Evolutionary conservation across 208 protist species (phyloP), one percentile per base, ranked within the genome.

Genomic region (Acanthamoeba pearcei): DNA sequence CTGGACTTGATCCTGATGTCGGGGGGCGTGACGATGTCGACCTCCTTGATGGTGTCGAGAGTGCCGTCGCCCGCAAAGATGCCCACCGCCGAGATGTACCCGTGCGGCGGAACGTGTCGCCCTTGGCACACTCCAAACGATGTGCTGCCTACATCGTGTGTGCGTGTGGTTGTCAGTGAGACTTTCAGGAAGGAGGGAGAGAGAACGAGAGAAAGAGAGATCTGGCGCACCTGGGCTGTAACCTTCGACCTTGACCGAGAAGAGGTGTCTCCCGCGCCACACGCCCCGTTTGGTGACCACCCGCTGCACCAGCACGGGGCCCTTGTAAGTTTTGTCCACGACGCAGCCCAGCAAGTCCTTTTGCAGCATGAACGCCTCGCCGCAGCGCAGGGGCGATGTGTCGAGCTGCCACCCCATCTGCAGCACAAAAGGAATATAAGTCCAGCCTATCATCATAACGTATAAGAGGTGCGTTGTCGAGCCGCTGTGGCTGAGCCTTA

Each of bases 231-330:
- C 76, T 51, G 76, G 76, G 27, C 76, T 60, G 22, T 51, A 24
- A 8, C 76, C 76, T n/a, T 88, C 80, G 51, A 88, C 10, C 24
- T 6, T 27, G 51, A 88, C 24, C 15, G 80, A 88, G 80, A n/a
- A 64, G 80, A 88, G 80, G 80, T 88, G 80, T 32, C 80, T 49
- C 1, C 80, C 80, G 29, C 80, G 80, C 51, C 46, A 88, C 5
- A 51, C 80, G 53, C 80, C 42, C 5, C 80, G 46, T 12, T 64
- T 27, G 46, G 80, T 88, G 80, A 88, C 80, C 4, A 88, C 80
- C 8, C 80, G 80, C 80, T 88, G 80, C 8, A 88, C 80, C 29
- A 88, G 46, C 80, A 88, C 80, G 0, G 80, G 80, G 0, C 80
- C 80, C 51, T 88, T 88, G 80, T 88, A 88, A 5, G 8, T 13